Conservation (phyloP, 345 rosid genomes). For the Populus deltoides region DNA sequence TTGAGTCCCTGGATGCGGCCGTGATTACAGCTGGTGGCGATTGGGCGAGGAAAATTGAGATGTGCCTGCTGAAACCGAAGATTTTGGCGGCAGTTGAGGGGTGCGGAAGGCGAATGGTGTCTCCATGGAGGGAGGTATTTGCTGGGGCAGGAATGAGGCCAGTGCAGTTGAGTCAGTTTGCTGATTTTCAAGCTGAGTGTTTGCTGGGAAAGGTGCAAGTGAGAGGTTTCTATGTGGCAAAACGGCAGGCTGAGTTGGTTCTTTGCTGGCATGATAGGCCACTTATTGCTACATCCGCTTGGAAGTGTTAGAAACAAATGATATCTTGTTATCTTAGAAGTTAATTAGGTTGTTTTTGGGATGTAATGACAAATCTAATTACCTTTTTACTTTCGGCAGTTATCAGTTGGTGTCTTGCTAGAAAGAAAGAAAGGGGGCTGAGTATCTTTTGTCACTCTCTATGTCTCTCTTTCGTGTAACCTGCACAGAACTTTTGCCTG, state of each 20-base stretch:
- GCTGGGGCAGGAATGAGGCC: slow-evolving; percentile 76
- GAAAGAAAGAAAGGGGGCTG: not conserved
- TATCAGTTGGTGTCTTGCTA: not conserved
- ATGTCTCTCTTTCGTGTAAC: not conserved
- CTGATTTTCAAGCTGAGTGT: slow-evolving; percentile 75
- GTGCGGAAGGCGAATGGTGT: slow-evolving; percentile 42
- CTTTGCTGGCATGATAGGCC: slow-evolving; percentile 88
- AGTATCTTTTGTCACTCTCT: not conserved
- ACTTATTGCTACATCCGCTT: slow-evolving; percentile 81
- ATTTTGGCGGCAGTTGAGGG: slow-evolving; percentile 56
- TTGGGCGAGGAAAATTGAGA: slow-evolving; percentile 67
- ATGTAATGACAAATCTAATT: not conserved
- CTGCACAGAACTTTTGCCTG: slow-evolving; percentile 6
- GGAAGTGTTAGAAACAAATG: slow-evolving; percentile 50
- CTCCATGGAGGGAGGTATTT: slow-evolving; percentile 73
- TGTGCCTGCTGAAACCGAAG: slow-evolving; percentile 53
- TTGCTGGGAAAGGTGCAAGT: slow-evolving; percentile 69
- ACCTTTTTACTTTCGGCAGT: not conserved
- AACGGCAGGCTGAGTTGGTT: slow-evolving; percentile 77
- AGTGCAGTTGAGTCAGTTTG: slow-evolving; percentile 75
- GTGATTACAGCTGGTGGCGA: slow-evolving; percentile 41
- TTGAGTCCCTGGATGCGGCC: slow-evolving; percentile 84
- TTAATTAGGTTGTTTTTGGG: not conserved
- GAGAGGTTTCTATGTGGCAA: slow-evolving; percentile 88
- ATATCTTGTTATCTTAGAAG: not conserved